These are phyloP conservation scores for Vaccinium myrtillus DNA, from an alignment of 148 eudicot genomes.

Conservation along the genomic window DNA sequence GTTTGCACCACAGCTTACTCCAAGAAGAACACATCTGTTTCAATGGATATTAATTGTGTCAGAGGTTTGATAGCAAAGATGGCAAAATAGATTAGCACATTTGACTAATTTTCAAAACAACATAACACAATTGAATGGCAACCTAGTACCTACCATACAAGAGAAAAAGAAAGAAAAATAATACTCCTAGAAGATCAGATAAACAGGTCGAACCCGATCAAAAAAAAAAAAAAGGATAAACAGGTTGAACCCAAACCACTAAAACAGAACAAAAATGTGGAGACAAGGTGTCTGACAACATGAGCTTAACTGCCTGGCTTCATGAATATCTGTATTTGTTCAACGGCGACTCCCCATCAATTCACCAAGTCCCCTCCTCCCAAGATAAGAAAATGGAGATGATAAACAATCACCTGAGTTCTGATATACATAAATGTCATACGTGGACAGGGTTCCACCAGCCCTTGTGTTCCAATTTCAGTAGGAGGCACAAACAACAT, in stretches of 20 bases:
- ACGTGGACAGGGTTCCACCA: neutral
- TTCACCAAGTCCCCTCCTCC: conserved; percentile 5
- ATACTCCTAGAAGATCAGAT: neutral
- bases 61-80: neutral
- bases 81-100: neutral
- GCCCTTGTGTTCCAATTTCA: neutral
- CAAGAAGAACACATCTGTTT: conserved; percentile 89
- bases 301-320: neutral
- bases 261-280: neutral
- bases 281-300: neutral
- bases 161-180: neutral
- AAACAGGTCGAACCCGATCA: neutral
- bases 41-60: neutral
- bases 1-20: conserved; percentile 92
- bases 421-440: neutral
- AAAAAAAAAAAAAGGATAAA: neutral
- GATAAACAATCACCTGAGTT: neutral
- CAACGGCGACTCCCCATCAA: neutral
- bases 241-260: no score
- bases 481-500: neutral
- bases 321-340: neutral
- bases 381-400: neutral
- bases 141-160: neutral
- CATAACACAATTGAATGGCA: neutral
- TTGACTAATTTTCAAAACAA: neutral